Percentiles rank a stretch among this genome's conserved stretches.
These are phyloP conservation scores for Suillus brevipes DNA, from an alignment of 768 basidiomycete species.

Conservation along the genomic window DNA sequence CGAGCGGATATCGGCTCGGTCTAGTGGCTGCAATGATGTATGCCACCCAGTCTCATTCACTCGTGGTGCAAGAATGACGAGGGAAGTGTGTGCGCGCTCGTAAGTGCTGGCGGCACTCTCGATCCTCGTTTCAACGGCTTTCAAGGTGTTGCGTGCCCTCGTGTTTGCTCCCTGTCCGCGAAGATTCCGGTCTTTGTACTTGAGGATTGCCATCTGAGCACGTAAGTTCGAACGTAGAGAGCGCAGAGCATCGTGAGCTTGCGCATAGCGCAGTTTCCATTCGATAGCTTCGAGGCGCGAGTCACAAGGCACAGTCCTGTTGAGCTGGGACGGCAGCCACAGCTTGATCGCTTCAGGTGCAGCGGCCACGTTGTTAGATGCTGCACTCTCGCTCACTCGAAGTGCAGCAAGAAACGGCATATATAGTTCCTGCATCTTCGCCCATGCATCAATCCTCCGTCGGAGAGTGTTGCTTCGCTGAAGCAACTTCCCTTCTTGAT, in stretches of 20 bases:
- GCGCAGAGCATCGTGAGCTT: neutral
- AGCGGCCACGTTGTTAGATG: neutral
- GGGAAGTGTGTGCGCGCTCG: neutral
- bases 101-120: conserved; percentile 1
- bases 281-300: neutral
- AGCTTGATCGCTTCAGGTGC: neutral
- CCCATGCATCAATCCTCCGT: neutral
- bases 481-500: neutral
- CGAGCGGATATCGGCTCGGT: neutral
- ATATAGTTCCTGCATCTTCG: neutral
- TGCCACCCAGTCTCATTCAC: conserved; percentile 1
- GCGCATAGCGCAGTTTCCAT: neutral
- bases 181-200: neutral
- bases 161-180: neutral
- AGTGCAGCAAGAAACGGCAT: neutral
- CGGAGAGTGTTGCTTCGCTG: neutral
- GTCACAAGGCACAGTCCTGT: neutral
- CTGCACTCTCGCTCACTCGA: no score
- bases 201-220: neutral
- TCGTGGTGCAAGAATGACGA: neutral
- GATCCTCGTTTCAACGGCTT: neutral
- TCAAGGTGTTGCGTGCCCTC: neutral
- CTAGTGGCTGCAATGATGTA: neutral
- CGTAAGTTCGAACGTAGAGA: neutral
- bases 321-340: neutral